These are phyloP conservation scores for Alnus rubra DNA, from an alignment of 306 rosid species.

Conservation along the genomic window DNA sequence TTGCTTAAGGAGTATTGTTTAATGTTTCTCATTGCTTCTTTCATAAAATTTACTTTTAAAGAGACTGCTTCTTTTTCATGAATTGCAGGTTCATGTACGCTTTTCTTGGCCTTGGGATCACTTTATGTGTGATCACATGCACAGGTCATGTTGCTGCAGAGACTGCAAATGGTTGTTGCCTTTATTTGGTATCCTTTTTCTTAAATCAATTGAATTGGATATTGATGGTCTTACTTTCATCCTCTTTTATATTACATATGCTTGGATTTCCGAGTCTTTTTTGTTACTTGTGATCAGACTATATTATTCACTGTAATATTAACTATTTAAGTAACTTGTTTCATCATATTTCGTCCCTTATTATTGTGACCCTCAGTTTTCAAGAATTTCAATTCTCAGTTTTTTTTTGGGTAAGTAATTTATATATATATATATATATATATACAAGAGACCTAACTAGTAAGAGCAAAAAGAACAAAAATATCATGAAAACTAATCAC, in stretches of 20 bases:
- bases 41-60: slow-evolving; percentile 10
- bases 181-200: slow-evolving; percentile 72
- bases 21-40: slow-evolving; percentile 1
- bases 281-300: neutral
- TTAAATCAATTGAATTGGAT: slow-evolving; percentile 1
- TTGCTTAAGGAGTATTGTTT: neutral
- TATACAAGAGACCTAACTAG: too few relatives aligned
- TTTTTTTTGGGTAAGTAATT: neutral
- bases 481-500: too few relatives aligned
- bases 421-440: too few relatives aligned
- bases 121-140: slow-evolving; percentile 67
- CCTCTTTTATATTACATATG: neutral
- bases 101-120: slow-evolving; percentile 66
- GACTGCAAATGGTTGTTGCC: slow-evolving; percentile 77
- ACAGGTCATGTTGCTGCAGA: slow-evolving; percentile 81
- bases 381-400: too few relatives aligned
- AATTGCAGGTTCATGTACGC: slow-evolving; percentile 77
- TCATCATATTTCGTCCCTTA: neutral
- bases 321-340: neutral
- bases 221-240: slow-evolving; percentile 7
- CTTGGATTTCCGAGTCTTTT: neutral
- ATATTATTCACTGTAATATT: neutral
- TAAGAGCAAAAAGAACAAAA: too few relatives aligned
- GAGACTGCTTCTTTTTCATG: slow-evolving; percentile 2
- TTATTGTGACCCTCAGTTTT: neutral